A percentile compares a stretch with the other conserved stretches of the same genome.
Conservation (phyloP, 192 early-diverging fungal genomes). For the Coemansia guatemalensis region DNA sequence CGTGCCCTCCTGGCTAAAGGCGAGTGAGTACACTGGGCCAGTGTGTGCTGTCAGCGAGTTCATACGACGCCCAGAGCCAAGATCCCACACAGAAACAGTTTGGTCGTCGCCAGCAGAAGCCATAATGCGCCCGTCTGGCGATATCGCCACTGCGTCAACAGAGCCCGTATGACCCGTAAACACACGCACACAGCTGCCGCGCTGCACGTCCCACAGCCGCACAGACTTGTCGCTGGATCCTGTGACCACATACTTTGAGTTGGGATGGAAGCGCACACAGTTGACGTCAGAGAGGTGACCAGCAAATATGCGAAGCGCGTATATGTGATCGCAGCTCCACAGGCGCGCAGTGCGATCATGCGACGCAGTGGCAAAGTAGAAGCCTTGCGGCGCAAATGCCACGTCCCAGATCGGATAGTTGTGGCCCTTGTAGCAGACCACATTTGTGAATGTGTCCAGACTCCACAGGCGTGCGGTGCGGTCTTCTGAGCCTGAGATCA, state of each 20-base stretch:
- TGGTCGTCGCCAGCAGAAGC: constrained; percentile 78
- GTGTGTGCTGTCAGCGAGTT: constrained; percentile 86
- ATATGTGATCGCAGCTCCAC: constrained; percentile 96
- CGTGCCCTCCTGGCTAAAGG: constrained; percentile 79
- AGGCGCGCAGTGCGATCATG: constrained; percentile 94
- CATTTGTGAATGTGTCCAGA: constrained; percentile 82
- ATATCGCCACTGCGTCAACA: constrained; percentile 82
- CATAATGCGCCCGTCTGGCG: constrained; percentile 87
- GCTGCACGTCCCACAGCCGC: constrained; percentile 92
- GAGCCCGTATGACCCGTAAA: constrained; percentile 85
- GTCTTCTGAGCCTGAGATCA: constrained; percentile 91
- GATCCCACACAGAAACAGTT: constrained; percentile 86
- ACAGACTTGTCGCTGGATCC: constrained; percentile 87
- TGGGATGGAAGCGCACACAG: constrained; percentile 93
- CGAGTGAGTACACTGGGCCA: constrained; percentile 77
- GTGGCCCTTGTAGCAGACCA: constrained; percentile 96
- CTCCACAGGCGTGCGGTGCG: constrained; percentile 96
- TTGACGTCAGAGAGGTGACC: constrained; percentile 98
- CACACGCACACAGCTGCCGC: constrained; percentile 84
- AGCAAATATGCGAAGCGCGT: constrained; percentile 94
- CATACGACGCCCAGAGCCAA: constrained; percentile 78
- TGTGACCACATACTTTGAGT: constrained; percentile 91
- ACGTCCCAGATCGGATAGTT: constrained; percentile 98
- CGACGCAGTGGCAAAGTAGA: constrained; percentile 96
- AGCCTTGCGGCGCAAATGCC: constrained; percentile 83